These are phyloP conservation scores for Jasminum sambac DNA, from an alignment of 257 asterid species.

Conservation along the genomic window DNA sequence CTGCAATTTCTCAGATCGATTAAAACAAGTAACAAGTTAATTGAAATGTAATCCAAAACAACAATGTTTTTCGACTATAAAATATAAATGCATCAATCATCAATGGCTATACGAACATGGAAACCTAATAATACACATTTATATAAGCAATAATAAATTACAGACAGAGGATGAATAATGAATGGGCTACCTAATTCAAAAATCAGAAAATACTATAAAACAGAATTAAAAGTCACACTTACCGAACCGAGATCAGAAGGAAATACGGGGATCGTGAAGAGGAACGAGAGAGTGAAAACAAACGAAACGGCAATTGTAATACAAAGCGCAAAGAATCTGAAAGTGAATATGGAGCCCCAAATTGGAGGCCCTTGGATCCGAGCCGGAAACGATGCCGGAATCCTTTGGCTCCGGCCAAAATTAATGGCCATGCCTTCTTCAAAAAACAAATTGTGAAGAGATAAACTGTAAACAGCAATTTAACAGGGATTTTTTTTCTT, in stretches of 20 bases:
- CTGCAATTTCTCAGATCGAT: too few relatives aligned
- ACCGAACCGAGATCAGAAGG: constrained; percentile 34
- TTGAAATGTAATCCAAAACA: not conserved
- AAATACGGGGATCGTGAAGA: constrained; percentile 27
- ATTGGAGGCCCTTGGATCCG: not conserved
- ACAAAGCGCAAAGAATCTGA: constrained; percentile 33
- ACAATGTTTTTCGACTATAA: not conserved
- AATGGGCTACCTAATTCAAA: not conserved
- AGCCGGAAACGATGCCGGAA: not conserved
- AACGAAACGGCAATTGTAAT: constrained; percentile 25
- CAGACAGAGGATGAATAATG: not conserved
- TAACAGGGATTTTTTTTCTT: too few relatives aligned
- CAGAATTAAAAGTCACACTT: constrained; percentile 11
- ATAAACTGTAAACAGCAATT: too few relatives aligned
- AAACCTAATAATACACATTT: not conserved
- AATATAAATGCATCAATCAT: not conserved
- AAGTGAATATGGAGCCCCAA: constrained; percentile 8
- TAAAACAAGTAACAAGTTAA: not conserved
- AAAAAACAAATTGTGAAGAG: not conserved
- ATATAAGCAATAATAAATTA: not conserved
- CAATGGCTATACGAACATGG: not conserved
- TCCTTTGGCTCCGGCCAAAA: not conserved
- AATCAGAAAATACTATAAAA: not conserved
- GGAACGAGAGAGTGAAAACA: constrained; percentile 29
- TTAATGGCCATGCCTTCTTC: constrained; percentile 27